Conservation (phyloP, 176 grass and related monocot genomes). For the Hyparrhenia diplandra region DNA sequence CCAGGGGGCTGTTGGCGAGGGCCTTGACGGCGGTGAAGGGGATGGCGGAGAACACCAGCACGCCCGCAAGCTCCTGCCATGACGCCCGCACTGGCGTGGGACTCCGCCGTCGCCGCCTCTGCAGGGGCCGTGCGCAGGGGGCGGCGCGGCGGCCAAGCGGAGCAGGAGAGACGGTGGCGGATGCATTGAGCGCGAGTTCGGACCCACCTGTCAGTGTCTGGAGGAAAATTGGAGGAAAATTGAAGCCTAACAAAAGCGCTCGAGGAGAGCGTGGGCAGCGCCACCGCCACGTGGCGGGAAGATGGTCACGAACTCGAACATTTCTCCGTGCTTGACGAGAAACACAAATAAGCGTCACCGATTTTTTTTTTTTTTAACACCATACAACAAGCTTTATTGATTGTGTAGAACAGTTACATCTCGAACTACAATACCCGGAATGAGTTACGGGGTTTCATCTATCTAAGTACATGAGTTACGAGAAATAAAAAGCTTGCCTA, state of each 20-base stretch:
- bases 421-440: too few species aligned
- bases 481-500: too few species aligned
- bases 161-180: background rate
- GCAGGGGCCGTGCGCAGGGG: background rate
- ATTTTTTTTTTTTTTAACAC: too few species aligned
- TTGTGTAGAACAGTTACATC: too few species aligned
- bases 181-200: background rate
- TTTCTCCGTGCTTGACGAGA: background rate
- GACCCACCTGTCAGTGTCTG: background rate
- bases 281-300: background rate
- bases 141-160: background rate
- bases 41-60: conserved; percentile 82
- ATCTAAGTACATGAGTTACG: too few species aligned
- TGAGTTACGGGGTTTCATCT: too few species aligned
- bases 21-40: conserved; percentile 94
- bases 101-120: background rate
- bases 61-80: conserved; percentile 84
- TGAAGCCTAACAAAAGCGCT: too few species aligned
- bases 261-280: background rate
- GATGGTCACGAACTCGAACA: background rate
- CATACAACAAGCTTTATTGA: too few species aligned
- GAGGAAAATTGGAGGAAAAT: background rate
- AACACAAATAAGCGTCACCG: too few species aligned
- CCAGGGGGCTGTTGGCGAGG: conserved; percentile 69
- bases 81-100: conserved; percentile 10